A percentile compares a stretch with the other conserved stretches of the same genome.
Evolutionary conservation across 2,329 filamentous ascomycete genomes (phyloP).

Genomic region (Trichoderma simmonsii): DNA sequence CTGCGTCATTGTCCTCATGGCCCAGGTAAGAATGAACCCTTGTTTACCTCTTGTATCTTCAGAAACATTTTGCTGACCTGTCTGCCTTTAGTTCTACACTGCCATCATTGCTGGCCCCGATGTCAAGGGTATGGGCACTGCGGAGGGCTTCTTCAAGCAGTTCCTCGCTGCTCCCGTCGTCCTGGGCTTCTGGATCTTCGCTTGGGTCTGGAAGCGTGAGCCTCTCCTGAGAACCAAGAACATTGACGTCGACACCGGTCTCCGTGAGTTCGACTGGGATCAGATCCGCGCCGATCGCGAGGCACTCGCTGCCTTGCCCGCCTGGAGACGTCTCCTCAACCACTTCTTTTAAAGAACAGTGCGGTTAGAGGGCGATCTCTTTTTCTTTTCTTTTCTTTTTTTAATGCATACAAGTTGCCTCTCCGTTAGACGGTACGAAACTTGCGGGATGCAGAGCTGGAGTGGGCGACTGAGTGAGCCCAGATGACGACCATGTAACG

Average conservation of each 20-base stretch:
- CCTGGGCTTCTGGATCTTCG: slow-evolving; percentile 52
- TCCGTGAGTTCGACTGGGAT: slow-evolving; percentile 65
- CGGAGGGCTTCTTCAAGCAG: slow-evolving; percentile 52
- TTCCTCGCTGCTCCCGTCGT: slow-evolving; percentile 56
- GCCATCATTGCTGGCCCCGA: slow-evolving; percentile 40
- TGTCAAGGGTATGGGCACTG: slow-evolving; percentile 36
- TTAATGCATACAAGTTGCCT: neutral
- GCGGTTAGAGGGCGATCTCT: neutral
- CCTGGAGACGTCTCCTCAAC: slow-evolving; percentile 45
- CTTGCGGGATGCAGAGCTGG: neutral
- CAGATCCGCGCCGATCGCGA: slow-evolving; percentile 54
- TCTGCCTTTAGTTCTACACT: slow-evolving; percentile 43
- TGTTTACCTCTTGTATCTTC: neutral
- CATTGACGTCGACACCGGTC: slow-evolving; percentile 66
- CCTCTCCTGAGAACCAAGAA: slow-evolving; percentile 56
- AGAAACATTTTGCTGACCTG: slow-evolving; percentile 12
- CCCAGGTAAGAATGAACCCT: slow-evolving; percentile 43
- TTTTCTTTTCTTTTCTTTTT: neutral
- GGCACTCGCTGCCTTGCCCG: slow-evolving; percentile 48
- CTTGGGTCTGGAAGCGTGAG: slow-evolving; percentile 64
- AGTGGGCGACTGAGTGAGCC: neutral
- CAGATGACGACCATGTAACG: slow-evolving; percentile 6
- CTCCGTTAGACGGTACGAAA: slow-evolving; percentile 1
- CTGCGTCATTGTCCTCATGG: slow-evolving; percentile 53
- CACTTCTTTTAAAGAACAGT: slow-evolving; percentile 35